Base-by-base conservation (phyloP, 1,284 basidiomycete genomes). In the Athelia sp. region DNA sequence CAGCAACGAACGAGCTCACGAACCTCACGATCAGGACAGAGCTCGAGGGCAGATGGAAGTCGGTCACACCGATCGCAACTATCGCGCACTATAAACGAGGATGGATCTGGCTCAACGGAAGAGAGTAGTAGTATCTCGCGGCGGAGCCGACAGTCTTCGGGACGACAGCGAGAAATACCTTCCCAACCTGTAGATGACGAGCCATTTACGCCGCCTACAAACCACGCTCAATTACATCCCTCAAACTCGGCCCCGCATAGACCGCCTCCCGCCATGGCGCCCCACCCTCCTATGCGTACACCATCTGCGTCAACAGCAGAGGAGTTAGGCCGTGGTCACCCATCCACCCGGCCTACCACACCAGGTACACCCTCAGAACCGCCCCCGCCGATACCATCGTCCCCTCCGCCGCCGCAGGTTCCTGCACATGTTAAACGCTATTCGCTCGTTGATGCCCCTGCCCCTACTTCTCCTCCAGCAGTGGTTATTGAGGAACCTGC, bases 341-440 rank as follows among this genome's bases (percentile, higher is more conserved):
- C 32, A 11, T 34, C 36, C 36, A 17, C 8, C 36, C 69, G 61
- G 58, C 67, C 60, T 58, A 65, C 50, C 51, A 64, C 61, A 54
- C 63, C 44, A 23, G 55, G 56, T 1, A 60, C 67, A 11, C 66
- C 67, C 22, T 51, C 58, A n/a, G 55, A 56, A n/a, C 50, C 57
- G 13, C 9, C 9, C 40, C 46, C n/a, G 50, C 47, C 55, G 40
- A 43, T 45, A 44, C 49, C 51, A 47, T 35, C 43, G 24, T 29
- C 43, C 21, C 51, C 18, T 15, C 47, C 40, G 6, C 46, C 49
- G 17, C 54, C 58, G 38, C 60, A 57, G 42, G 82, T 78, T 42
- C 87, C 78, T 42, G 64, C 79, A 26, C 80, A 66, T 50, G 78
- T 90, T 35, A 87, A 84, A 58, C 81, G 88, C 9, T 91, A 86